Evolutionary conservation across 441 rosid genomes (phyloP), one percentile per base, ranked within the genome.

Genomic region (Populus hybrid): DNA sequence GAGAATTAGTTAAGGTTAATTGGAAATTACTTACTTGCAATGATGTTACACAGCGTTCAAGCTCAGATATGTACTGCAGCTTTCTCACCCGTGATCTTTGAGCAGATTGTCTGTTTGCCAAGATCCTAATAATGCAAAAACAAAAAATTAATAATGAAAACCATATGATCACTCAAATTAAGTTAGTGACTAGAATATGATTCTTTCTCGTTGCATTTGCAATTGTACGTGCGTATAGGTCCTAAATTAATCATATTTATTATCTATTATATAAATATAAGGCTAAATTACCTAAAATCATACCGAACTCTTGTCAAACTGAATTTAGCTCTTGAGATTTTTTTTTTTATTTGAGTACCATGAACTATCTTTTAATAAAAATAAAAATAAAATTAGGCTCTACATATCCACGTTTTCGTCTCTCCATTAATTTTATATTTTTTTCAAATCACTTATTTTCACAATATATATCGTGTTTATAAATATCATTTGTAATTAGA

Each of bases 101-200:
- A 1, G 95, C 95, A 4, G 95, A 91, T 81, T 91, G 95, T 76
- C 93, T 82, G 65, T 91, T 91, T 42, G 93, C 95, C 82, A 91
- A 78, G 46, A 91, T 91, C 78, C 95, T 89, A 75, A 30, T 21
- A 74, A 54, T 36, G 59, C 57, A 72, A 73, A 76, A 57, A 24
- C 35, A 73, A 35, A 2, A 8, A 46, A n/a, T 30, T 16, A 11
- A 10, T 26, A 32, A 20, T 30, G 0, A 54, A 54, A 54, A 54
- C 61, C 7, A 16, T 14, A 50, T 50, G 54, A 50, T 50, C 20
- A 50, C 59, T 50, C 59, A 50, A 50, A 50, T 50, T 5, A 50
- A 50, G 6, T 50, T 16, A 50, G 20, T 50, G 2, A 5, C 59
- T 50, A 50, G 59, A 50, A 50, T 16, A 50, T 50, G 61, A 54